These are phyloP conservation scores for Penicillium sumatraense DNA, from an alignment of 2,329 filamentous ascomycete genomes.

Conservation along the genomic window DNA sequence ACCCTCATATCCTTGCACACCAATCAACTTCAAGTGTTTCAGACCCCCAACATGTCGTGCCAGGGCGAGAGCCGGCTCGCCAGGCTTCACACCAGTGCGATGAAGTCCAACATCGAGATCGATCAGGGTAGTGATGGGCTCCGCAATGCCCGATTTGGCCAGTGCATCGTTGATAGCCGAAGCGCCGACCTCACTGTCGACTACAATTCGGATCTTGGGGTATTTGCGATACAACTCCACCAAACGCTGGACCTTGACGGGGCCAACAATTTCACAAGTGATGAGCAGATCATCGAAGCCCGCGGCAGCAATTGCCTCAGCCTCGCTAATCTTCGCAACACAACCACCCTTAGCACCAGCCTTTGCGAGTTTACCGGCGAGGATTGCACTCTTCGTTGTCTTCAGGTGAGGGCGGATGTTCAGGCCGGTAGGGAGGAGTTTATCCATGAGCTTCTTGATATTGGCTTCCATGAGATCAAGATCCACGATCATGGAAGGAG, in stretches of 20 bases:
- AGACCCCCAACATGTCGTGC: constrained; percentile 45
- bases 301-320: constrained; percentile 47
- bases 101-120: constrained; percentile 58
- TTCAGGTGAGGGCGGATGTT: constrained; percentile 58
- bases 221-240: constrained; percentile 51
- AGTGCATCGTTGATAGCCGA: constrained; percentile 52
- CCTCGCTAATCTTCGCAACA: constrained; percentile 57
- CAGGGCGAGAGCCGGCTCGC: constrained; percentile 45
- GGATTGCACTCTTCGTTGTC: constrained; percentile 55
- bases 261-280: constrained; percentile 56
- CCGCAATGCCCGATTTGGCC: constrained; percentile 38
- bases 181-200: constrained; percentile 54
- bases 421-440: constrained; percentile 52
- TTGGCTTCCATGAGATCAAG: constrained; percentile 58
- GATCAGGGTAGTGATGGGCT: constrained; percentile 49
- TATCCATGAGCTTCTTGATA: constrained; percentile 52
- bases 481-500: constrained; percentile 61
- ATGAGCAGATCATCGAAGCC: constrained; percentile 58
- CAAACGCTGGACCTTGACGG: constrained; percentile 52
- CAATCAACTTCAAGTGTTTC: constrained; percentile 50
- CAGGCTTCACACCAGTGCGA: constrained; percentile 53
- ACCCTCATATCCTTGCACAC: constrained; percentile 59
- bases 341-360: constrained; percentile 58
- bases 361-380: constrained; percentile 50
- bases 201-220: constrained; percentile 49